Base-by-base conservation (phyloP, 2,329 filamentous ascomycete genomes). In the Clarireedia paspali region DNA sequence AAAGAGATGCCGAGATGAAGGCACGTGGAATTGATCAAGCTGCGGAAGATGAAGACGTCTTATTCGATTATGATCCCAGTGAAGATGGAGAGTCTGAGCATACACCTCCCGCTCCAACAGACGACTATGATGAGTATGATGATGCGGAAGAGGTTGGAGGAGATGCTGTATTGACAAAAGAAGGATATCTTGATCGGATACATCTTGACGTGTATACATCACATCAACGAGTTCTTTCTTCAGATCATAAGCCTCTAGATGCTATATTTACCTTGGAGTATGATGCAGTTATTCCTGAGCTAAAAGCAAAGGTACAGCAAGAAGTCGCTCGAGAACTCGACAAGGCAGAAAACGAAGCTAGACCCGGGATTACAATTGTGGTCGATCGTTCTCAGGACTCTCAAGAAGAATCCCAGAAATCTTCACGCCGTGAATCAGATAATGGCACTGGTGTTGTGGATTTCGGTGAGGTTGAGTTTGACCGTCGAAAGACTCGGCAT, bases 51-150 rank as follows among this genome's bases (percentile, higher is more conserved):
- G 89, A 96, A 58, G 83, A 85, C 52, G 85, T 96, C 2, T 73
- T 96, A 4, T 96, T 95, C 67, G 89, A 94, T 64, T 96, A 96
- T 66, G 87, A 96, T 61, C 91, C 91, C 0, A 88, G 92, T 0
- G 80, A 81, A 2, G 91, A 96, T 68, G 84, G 79, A 23, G 74
- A 72, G n/a, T 75, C 78, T 49, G 77, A 78, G 1, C 20, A 48
- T 40, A 66, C 68, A 4, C 58, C 66, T 4, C 51, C 66, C 5
- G 62, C 15, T 63, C 71, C 5, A 69, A 76, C 73, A 12, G 75
- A 85, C 44, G 85, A 85, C 36, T 70, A 70, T 40, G 64, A 77
- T 3, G 78, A 79, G 26, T 72, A 76, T 4, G 69, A 68, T 14
- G 72, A 70, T 17, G 61, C 62, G 5, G 68, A 75, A 0, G 73